Base-by-base conservation (phyloP, 2,329 filamentous ascomycete genomes). In the Pestalotiopsis sp. region DNA sequence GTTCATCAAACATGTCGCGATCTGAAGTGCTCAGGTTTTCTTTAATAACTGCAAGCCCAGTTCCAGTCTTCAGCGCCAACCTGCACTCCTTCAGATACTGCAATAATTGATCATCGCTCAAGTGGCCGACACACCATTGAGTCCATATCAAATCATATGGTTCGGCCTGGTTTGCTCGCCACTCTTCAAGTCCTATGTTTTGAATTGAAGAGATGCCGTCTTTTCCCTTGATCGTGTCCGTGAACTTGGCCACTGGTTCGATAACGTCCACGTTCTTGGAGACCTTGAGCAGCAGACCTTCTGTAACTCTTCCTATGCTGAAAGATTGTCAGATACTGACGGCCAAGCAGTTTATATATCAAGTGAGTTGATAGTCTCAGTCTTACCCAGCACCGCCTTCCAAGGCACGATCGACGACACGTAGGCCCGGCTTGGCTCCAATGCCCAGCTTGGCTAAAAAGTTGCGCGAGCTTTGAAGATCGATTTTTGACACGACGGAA, bases 41-140 rank as follows among this genome's bases (percentile, higher is more conserved):
- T 82, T 96, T 96, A 67, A 95, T 84, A 9, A 94, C 85, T 17
- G 95, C 88, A 75, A 89, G 82, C 2, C 87, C 88, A 27, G 78
- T 80, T 11, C 71, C 75, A 6, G 77, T 73, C 14, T 75, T 77
- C 39, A 84, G 73, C 36, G 75, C 79, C 0, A 79, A 73, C 62
- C 85, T 86, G 77, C 93, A 93, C 31, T 88, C 84, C 68, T 81
- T 73, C 17, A 98, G 80, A 75, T 91, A 97, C 2, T 82, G 82
- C 1, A 92, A 83, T 3, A 98, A 77, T 77, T 97, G 90, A 7
- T 80, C 80, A 77, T 97, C 94, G 0, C 88, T 94, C 67, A 97
- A 82, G 78, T 98, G 92, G 27, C 93, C 92, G 7, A 95, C 80
- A 79, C 94, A 98, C 94, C 95, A 97, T 80, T 98, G 95, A 66